Evolutionary conservation across 148 eudicot genomes (phyloP), one percentile per base, ranked within the genome.

Genomic region (Spergularia marina): DNA sequence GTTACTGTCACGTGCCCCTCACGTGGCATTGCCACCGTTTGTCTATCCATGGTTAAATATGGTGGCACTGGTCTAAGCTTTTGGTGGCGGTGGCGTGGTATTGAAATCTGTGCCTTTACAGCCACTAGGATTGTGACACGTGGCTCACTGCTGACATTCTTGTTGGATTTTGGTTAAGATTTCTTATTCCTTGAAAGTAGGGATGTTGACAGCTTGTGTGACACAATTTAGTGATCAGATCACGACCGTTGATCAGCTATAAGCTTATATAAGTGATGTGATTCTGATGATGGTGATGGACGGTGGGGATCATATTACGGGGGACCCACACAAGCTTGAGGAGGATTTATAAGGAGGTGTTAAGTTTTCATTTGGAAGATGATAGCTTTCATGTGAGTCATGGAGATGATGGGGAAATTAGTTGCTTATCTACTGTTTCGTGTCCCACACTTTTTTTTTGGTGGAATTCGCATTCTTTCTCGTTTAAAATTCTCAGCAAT

Each of bases 331-430:
- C 7, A 13, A 13, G 40, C 70, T 34, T 23, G 44, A 23, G 25
- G 25, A 23, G 36, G 36, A 30, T 30, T 30, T 3, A 30, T 30
- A 30, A n/a, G 36, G 39, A 23, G 70, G 53, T 68, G 44, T 77
- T 53, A 53, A 77, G 36, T 5, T 30, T 65, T 40, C 16, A 40
- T 47, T 59, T 78, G 65, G 65, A 71, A 64, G 69, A 68, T 39
- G 79, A n/a, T 75, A 70, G 67, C 55, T 55, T 75, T 71, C 75
- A 75, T 63, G 71, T 65, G 76, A 65, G 70, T 70, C 63, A 77
- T 77, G 36, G 65, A 72, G 41, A 70, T 44, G 64, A 63, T 58
- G 41, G 55, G 65, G 49, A 18, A 58, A 16, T 80, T 53, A 40
- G 65, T 69, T 70, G 70, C 74, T 80, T 67, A 66, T 30, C 54